phyloP scores from a whole-genome alignment of 768 basidiomycete genomes.

The Podaxis sp. region DNA sequence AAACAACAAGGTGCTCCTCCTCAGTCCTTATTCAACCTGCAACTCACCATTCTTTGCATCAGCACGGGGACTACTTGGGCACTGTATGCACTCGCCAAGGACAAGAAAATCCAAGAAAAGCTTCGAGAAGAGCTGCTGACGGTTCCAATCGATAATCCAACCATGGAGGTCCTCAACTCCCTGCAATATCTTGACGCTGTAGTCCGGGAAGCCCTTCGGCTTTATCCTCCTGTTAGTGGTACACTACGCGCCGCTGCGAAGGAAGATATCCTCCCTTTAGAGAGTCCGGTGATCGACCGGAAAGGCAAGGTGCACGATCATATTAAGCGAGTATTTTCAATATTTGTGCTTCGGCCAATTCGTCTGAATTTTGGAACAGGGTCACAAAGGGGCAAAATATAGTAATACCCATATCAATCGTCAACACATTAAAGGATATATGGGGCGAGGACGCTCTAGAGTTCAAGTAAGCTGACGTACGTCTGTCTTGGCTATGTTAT shows the following conservation, averaged over 20 bases:
- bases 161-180: constrained; percentile 58
- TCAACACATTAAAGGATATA: constrained; percentile 47
- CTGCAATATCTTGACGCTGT: constrained; percentile 63
- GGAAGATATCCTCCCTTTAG: constrained; percentile 48
- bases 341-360: neutral
- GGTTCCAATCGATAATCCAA: constrained; percentile 47
- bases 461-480: constrained; percentile 42
- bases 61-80: constrained; percentile 49
- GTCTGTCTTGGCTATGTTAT: neutral
- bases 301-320: constrained; percentile 34
- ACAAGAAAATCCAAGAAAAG: constrained; percentile 44
- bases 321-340: constrained; percentile 29
- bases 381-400: constrained; percentile 34
- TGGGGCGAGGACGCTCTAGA: constrained; percentile 59
- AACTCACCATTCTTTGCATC: neutral
- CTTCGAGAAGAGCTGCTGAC: constrained; percentile 52
- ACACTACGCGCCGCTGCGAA: constrained; percentile 39
- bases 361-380: constrained; percentile 22
- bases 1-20: constrained; percentile 39
- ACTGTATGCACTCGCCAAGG: constrained; percentile 45
- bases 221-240: constrained; percentile 44
- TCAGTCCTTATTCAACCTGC: neutral
- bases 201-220: constrained; percentile 50
- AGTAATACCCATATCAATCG: constrained; percentile 41
- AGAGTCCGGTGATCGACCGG: constrained; percentile 38